These are phyloP conservation scores for Phallus indusiatus DNA, from an alignment of 768 basidiomycete species.

Conservation along the genomic window DNA sequence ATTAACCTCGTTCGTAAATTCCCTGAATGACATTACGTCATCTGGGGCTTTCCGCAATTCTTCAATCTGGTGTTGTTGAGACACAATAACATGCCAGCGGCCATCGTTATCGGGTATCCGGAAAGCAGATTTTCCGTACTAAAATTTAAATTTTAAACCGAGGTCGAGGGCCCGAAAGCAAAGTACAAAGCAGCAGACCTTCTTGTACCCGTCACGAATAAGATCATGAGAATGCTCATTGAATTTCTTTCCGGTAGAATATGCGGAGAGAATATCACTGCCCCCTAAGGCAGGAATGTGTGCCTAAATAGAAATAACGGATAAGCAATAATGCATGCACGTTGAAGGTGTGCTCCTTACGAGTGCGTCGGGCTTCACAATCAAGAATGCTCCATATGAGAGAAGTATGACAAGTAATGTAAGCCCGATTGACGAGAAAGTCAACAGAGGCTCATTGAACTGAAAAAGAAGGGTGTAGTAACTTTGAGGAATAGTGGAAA, in stretches of 20 bases:
- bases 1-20: not conserved
- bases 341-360: too few relatives aligned
- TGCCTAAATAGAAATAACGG: not conserved
- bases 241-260: slow-evolving; percentile 15
- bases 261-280: not conserved
- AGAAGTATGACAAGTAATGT: not conserved
- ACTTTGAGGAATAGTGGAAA: too few relatives aligned
- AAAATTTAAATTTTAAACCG: too few relatives aligned
- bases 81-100: slow-evolving; percentile 1
- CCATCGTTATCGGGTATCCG: too few relatives aligned
- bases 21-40: slow-evolving; percentile 8
- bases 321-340: too few relatives aligned
- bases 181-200: slow-evolving; percentile 17
- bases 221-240: slow-evolving; percentile 13
- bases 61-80: not conserved
- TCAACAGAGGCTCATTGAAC: too few relatives aligned
- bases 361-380: too few relatives aligned
- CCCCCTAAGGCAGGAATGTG: not conserved
- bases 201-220: slow-evolving; percentile 23
- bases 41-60: slow-evolving; percentile 10
- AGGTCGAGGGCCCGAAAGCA: too few relatives aligned
- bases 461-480: not conserved
- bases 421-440: not conserved
- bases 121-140: too few relatives aligned
- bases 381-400: too few relatives aligned